Conservation (phyloP, 768 basidiomycete genomes). For the Suillus fuscotomentosus region DNA sequence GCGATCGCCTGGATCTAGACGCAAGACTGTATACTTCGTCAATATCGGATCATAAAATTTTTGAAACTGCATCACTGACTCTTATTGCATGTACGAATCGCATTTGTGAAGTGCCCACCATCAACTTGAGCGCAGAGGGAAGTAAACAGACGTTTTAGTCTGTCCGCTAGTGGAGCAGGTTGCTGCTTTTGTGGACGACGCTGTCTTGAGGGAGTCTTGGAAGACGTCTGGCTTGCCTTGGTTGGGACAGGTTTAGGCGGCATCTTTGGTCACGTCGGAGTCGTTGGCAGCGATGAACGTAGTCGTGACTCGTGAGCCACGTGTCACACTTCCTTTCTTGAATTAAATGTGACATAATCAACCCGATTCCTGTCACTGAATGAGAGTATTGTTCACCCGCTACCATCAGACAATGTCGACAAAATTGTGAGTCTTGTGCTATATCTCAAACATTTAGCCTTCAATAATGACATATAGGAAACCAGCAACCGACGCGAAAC, state of each 20-base stretch:
- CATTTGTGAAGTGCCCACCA: conserved; percentile 82
- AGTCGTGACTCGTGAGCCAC: not conserved
- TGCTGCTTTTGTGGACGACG: conserved; percentile 12
- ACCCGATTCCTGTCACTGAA: not conserved
- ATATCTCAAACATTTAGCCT: not conserved
- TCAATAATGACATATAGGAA: conserved; percentile 2
- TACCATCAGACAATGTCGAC: conserved; percentile 1
- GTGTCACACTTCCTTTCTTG: conserved; percentile 3
- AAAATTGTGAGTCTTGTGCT: not conserved
- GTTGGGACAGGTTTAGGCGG: conserved; percentile 14
- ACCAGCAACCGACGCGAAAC: conserved; percentile 8
- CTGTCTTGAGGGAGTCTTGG: conserved; percentile 8
- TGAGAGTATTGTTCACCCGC: not conserved
- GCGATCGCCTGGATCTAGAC: conserved; percentile 60
- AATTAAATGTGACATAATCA: conserved; percentile 1
- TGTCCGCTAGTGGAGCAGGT: conserved; percentile 21
- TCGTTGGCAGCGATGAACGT: not conserved
- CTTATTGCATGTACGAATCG: conserved; percentile 90
- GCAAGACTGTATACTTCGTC: conserved; percentile 53
- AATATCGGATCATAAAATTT: conserved; percentile 18
- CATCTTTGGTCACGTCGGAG: conserved; percentile 12
- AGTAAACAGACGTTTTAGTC: conserved; percentile 62
- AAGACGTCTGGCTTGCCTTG: not conserved
- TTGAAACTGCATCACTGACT: conserved; percentile 47
- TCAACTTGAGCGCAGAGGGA: conserved; percentile 87